Evolutionary conservation across 129 eudicot genomes (phyloP).

Genomic region (Helianthus annuus): HanXRQr2.0-SUNRISE NC_035446.2:126310559-126311058

Average conservation of each 20-base stretch:
- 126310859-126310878: background rate
- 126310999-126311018: background rate
- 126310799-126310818: slow-evolving; percentile 50
- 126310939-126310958: background rate
- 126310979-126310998: background rate
- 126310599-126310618: too few species aligned
- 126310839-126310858: slow-evolving; percentile 23
- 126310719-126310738: too few species aligned
- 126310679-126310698: too few species aligned
- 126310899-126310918: background rate
- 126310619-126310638: too few species aligned
- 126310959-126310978: background rate
- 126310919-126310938: too few species aligned
- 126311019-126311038: slow-evolving; percentile 63
- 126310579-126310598: too few species aligned
- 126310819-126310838: slow-evolving; percentile 69
- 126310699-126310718: too few species aligned
- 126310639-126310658: too few species aligned
- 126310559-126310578: too few species aligned
- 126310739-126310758: background rate
- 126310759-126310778: background rate
- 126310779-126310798: slow-evolving; percentile 52
- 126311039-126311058: slow-evolving; percentile 81
- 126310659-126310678: too few species aligned
- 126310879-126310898: background rate